phyloP scores from a whole-genome alignment of 2,329 filamentous ascomycete species.

The Trichoderma atroviride region DNA sequence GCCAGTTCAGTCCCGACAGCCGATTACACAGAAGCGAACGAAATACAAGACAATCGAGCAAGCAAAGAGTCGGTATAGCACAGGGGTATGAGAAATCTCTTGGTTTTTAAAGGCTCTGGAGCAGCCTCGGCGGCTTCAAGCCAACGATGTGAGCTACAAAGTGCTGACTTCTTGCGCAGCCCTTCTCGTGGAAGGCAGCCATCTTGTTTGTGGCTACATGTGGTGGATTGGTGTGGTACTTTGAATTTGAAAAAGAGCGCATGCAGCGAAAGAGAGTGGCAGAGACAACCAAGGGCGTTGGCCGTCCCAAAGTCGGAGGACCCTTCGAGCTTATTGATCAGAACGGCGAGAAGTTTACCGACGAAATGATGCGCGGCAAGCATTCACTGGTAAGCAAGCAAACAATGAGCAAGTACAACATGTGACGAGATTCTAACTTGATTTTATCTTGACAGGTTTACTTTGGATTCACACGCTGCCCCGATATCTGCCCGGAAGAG shows the following conservation, averaged over 20 bases:
- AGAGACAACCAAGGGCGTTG: conserved; percentile 90
- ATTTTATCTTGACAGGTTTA: conserved; percentile 67
- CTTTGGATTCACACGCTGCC: conserved; percentile 97
- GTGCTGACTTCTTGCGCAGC: conserved; percentile 50
- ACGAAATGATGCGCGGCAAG: conserved; percentile 81
- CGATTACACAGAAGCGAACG: conserved; percentile 44
- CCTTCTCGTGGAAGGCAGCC: conserved; percentile 92
- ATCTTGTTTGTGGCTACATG: conserved; percentile 81
- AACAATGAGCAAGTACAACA: not conserved
- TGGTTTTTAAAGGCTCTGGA: not conserved
- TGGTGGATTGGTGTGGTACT: conserved; percentile 80
- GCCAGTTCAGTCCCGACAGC: conserved; percentile 40
- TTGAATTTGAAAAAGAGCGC: conserved; percentile 88
- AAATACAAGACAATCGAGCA: conserved; percentile 60
- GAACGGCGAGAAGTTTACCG: conserved; percentile 75
- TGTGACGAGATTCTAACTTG: conserved; percentile 23
- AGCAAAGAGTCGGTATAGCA: conserved; percentile 60
- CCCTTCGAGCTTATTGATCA: conserved; percentile 82
- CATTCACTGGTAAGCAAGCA: conserved; percentile 68
- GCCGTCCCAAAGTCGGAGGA: conserved; percentile 90
- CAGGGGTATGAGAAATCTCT: conserved; percentile 47
- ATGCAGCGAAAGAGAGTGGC: conserved; percentile 87
- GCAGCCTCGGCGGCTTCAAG: not conserved
- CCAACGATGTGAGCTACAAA: not conserved
- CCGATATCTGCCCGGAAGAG: conserved; percentile 98